A percentile compares a stretch with the other conserved stretches of the same genome.
Conservation (phyloP, 352 stramenopile species). For the Phytophthora megakarya region DNA sequence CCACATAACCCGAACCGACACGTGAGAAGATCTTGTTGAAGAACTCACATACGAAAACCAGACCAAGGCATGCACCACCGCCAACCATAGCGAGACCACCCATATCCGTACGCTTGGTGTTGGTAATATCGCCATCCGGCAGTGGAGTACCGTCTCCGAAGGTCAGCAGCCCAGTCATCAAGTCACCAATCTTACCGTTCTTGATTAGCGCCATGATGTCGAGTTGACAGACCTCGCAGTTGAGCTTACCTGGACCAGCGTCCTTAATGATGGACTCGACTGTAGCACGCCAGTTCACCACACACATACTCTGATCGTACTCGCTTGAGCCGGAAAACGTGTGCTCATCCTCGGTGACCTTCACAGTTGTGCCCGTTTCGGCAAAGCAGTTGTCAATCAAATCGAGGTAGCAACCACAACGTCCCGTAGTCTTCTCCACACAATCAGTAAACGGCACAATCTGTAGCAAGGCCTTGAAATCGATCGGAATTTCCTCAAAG, state of each 20-base stretch:
- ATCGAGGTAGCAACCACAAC: conserved; percentile 76
- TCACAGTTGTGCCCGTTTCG: conserved; percentile 48
- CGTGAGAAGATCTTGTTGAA: conserved; percentile 75
- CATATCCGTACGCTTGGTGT: conserved; percentile 55
- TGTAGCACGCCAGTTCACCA: conserved; percentile 50
- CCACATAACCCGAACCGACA: conserved; percentile 74
- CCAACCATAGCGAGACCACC: conserved; percentile 67
- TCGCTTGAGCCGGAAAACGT: conserved; percentile 37
- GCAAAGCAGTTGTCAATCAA: conserved; percentile 68
- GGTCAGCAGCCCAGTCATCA: conserved; percentile 56
- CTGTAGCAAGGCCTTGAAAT: conserved; percentile 74
- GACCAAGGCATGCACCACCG: conserved; percentile 46
- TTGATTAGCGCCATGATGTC: conserved; percentile 69
- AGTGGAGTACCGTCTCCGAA: conserved; percentile 45
- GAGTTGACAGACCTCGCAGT: conserved; percentile 78
- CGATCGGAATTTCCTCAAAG: conserved; percentile 60
- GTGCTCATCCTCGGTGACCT: conserved; percentile 42
- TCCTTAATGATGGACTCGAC: conserved; percentile 66
- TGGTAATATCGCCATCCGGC: conserved; percentile 23
- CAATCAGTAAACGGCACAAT: conserved; percentile 78
- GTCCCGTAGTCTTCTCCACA: conserved; percentile 55
- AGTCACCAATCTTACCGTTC: conserved; percentile 66
- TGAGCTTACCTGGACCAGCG: conserved; percentile 56
- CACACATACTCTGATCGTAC: conserved; percentile 73
- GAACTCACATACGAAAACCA: conserved; percentile 69